These are phyloP conservation scores for Cytospora schulzeri DNA, from an alignment of 2,329 filamentous ascomycete species.

Conservation along the genomic window DNA sequence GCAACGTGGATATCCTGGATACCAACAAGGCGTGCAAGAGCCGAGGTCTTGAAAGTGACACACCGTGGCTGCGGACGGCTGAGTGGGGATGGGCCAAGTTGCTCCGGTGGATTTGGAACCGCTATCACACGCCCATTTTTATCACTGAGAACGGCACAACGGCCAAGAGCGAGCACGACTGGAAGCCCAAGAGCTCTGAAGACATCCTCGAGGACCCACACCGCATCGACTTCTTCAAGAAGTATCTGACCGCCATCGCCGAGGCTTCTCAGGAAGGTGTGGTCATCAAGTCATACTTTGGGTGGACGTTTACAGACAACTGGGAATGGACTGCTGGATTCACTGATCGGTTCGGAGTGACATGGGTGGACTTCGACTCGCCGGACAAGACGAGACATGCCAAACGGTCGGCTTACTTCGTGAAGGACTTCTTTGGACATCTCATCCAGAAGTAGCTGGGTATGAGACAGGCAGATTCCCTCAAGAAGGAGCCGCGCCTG, in stretches of 20 bases:
- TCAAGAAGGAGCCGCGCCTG: too few relatives aligned
- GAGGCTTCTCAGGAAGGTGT: constrained; percentile 42
- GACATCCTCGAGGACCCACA: constrained; percentile 43
- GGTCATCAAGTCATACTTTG: constrained; percentile 44
- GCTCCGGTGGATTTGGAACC: constrained; percentile 44
- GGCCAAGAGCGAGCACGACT: constrained; percentile 42
- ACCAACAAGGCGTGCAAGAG: constrained; percentile 39
- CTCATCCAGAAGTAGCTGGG: constrained; percentile 30
- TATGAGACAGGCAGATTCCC: background rate
- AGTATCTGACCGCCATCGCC: constrained; percentile 42
- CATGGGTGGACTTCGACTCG: constrained; percentile 44
- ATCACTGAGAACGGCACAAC: constrained; percentile 48
- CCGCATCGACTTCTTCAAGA: constrained; percentile 42
- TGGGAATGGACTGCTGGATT: constrained; percentile 48
- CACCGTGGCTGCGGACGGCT: constrained; percentile 42
- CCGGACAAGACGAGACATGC: constrained; percentile 40
- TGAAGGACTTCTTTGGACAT: constrained; percentile 37
- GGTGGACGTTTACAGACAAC: constrained; percentile 47
- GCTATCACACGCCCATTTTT: constrained; percentile 45
- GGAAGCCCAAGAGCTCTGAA: constrained; percentile 33
- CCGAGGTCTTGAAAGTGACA: constrained; percentile 42
- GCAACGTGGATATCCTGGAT: constrained; percentile 42
- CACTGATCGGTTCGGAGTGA: constrained; percentile 43
- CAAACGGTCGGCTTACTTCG: constrained; percentile 37
- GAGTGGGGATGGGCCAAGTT: constrained; percentile 43